phyloP scores from a whole-genome alignment of 495 filamentous ascomycete genomes.

The Hypoxylon fragiforme region DNA sequence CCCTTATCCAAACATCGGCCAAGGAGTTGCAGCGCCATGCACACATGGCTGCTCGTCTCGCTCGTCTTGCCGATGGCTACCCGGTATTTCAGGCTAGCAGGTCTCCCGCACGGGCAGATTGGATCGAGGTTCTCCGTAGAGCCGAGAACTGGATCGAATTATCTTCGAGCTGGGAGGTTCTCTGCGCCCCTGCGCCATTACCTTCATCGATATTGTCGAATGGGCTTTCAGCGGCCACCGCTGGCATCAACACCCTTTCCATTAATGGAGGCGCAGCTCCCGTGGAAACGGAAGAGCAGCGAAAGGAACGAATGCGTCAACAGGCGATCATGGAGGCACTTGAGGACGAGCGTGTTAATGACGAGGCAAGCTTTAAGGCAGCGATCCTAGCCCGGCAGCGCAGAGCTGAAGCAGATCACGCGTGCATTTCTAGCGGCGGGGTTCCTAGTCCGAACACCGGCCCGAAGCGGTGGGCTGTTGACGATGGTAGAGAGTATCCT shows the following conservation, averaged over 20 bases:
- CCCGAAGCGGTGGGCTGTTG: conserved; percentile 65
- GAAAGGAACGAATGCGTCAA: conserved; percentile 60
- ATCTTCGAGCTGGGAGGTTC: conserved; percentile 63
- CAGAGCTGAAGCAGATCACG: conserved; percentile 48
- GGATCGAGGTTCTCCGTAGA: conserved; percentile 72
- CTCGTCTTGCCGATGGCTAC: conserved; percentile 74
- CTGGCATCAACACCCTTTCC: conserved; percentile 24
- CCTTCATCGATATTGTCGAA: conserved; percentile 44
- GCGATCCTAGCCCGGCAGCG: conserved; percentile 62
- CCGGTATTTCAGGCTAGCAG: conserved; percentile 76
- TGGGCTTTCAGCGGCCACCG: conserved; percentile 20
- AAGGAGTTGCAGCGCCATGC: conserved; percentile 76
- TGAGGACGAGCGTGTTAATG: conserved; percentile 64
- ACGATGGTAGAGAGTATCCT: conserved; percentile 68
- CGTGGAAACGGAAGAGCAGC: conserved; percentile 48
- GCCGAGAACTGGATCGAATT: conserved; percentile 68
- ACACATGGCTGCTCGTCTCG: conserved; percentile 74
- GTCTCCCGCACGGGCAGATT: conserved; percentile 73
- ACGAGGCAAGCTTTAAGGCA: conserved; percentile 63
- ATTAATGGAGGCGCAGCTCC: conserved; percentile 15
- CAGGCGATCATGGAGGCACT: conserved; percentile 68
- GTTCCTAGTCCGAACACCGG: conserved; percentile 34
- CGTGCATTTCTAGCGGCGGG: conserved; percentile 13
- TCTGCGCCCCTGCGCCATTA: conserved; percentile 70
- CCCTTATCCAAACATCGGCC: conserved; percentile 70